These are phyloP conservation scores for Malus hybrid DNA, from an alignment of 331 rosid genomes.

Conservation along the genomic window DNA sequence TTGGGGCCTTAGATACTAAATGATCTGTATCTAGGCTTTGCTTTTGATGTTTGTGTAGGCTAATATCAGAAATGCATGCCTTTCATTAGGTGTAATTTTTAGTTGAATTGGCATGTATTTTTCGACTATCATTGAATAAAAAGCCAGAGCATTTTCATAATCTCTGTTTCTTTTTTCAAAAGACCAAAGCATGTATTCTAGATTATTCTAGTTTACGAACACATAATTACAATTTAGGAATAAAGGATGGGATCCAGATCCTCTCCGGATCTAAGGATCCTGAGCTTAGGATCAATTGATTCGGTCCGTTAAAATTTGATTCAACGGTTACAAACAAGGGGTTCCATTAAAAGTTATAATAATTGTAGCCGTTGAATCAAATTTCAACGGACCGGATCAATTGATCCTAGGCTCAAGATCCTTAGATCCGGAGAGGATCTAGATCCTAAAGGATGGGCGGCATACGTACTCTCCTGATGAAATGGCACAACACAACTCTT, in stretches of 20 bases:
- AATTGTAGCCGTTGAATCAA: too few species aligned
- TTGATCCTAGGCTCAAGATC: too few species aligned
- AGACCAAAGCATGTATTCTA: too few species aligned
- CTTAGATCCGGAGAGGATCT: too few species aligned
- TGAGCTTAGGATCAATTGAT: too few species aligned
- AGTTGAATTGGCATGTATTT: conserved; percentile 8
- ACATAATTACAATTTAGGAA: background rate
- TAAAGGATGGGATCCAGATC: background rate
- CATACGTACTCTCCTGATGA: too few species aligned
- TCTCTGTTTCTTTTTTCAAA: background rate
- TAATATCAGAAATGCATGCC: background rate
- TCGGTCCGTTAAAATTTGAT: too few species aligned
- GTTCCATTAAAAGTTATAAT: too few species aligned
- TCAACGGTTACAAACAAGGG: too few species aligned
- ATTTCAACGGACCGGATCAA: too few species aligned
- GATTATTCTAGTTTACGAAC: background rate
- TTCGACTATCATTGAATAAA: conserved; percentile 1
- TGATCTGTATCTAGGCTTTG: background rate
- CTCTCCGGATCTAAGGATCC: too few species aligned
- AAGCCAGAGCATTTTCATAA: background rate
- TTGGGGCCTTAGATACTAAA: background rate
- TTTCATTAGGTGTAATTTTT: background rate
- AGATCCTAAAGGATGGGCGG: background rate
- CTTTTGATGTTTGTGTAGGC: background rate
- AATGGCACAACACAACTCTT: background rate